Conservation (phyloP, 148 eudicot species). For the Rhododendron vialii region DNA sequence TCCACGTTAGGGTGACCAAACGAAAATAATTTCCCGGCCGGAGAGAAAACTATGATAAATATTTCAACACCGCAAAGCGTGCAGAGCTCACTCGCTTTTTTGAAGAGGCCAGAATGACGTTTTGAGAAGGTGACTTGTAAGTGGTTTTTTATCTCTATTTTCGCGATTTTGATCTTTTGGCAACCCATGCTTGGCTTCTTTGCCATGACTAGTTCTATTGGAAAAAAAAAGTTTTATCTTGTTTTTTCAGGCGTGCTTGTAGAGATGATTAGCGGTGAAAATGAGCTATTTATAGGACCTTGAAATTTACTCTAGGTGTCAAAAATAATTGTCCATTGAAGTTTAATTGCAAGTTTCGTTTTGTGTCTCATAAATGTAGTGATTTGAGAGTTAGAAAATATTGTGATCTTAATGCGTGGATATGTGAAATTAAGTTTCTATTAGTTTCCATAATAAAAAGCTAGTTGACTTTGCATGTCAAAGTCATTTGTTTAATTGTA, state of each 20-base stretch:
- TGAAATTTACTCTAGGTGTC: constrained; percentile 1
- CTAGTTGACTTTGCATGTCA: constrained; percentile 1
- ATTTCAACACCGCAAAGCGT: constrained; percentile 50
- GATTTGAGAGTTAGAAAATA: constrained; percentile 45
- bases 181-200: constrained; percentile 50
- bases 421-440: constrained; percentile 25
- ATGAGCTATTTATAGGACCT: constrained; percentile 19
- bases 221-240: neutral
- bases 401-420: constrained; percentile 27
- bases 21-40: constrained; percentile 45
- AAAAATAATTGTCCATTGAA: constrained; percentile 8
- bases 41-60: constrained; percentile 42
- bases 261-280: neutral
- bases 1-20: constrained; percentile 52
- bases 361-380: constrained; percentile 16
- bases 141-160: constrained; percentile 49
- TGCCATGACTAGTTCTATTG: constrained; percentile 28
- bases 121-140: constrained; percentile 60
- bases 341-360: neutral
- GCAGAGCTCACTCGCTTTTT: constrained; percentile 55
- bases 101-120: constrained; percentile 54
- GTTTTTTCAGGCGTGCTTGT: neutral
- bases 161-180: constrained; percentile 55
- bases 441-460: constrained; percentile 3
- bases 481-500: neutral